A percentile compares a stretch with the other conserved stretches of the same genome.
phyloP scores from a whole-genome alignment of 768 basidiomycete species.

The Suillus plorans region DNA sequence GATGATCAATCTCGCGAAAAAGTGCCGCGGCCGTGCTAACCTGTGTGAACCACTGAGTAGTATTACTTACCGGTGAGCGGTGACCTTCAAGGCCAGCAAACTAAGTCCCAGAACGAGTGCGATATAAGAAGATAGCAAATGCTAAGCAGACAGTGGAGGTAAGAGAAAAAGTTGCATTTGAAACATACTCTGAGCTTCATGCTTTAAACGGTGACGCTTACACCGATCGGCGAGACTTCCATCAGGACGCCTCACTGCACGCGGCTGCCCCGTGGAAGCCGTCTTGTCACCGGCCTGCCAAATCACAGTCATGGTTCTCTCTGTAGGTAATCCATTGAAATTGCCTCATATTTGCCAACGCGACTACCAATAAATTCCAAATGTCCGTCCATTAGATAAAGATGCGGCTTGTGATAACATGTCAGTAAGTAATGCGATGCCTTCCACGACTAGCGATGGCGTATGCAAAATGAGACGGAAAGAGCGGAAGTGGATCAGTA shows the following conservation, averaged over 20 bases:
- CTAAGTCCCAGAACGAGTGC: background rate
- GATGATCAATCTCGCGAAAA: conserved; percentile 6
- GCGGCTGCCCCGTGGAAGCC: conserved; percentile 26
- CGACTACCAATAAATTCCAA: conserved; percentile 19
- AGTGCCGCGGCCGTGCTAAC: background rate
- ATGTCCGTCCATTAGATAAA: conserved; percentile 39
- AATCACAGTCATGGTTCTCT: conserved; percentile 16
- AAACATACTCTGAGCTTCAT: conserved; percentile 6
- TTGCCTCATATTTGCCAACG: conserved; percentile 23
- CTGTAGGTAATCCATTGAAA: conserved; percentile 15
- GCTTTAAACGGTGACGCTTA: conserved; percentile 9
- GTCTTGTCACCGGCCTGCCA: conserved; percentile 12
- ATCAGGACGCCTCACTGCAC: conserved; percentile 33
- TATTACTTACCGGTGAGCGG: background rate
- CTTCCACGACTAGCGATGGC: conserved; percentile 17
- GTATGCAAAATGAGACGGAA: conserved; percentile 14
- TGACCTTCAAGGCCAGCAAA: background rate
- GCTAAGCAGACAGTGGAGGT: background rate
- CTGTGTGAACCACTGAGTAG: background rate
- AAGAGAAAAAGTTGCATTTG: conserved; percentile 1
- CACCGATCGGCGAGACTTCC: conserved; percentile 17
- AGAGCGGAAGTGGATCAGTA: conserved; percentile 9
- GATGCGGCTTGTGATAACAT: conserved; percentile 21
- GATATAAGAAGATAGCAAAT: background rate
- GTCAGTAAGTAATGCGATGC: conserved; percentile 22